Evolutionary conservation across 2,329 filamentous ascomycete genomes (phyloP).

Genomic region (Epicoccum nigrum): DNA sequence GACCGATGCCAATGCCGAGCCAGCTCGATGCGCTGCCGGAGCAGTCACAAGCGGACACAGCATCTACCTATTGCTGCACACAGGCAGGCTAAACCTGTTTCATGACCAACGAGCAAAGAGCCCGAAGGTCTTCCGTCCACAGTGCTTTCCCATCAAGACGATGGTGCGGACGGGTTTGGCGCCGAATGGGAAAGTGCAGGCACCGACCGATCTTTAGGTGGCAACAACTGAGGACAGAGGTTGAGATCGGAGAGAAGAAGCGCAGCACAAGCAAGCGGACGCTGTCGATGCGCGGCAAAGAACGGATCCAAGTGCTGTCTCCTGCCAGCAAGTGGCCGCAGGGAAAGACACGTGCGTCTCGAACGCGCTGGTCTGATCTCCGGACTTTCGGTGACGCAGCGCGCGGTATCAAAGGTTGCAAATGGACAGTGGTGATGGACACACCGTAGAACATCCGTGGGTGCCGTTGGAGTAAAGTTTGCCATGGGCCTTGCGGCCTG

Average conservation of each 20-base stretch:
- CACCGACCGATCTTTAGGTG: slow-evolving; percentile 2
- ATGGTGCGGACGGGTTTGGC: slow-evolving; percentile 1
- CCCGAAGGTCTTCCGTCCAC: neutral
- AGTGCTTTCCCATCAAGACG: neutral
- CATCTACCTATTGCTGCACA: slow-evolving; percentile 20
- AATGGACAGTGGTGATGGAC: too few species aligned
- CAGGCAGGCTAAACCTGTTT: slow-evolving; percentile 25
- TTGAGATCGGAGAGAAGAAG: slow-evolving; percentile 10
- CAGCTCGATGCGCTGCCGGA: slow-evolving; percentile 8
- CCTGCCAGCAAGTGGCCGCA: slow-evolving; percentile 5
- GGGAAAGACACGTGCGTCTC: slow-evolving; percentile 7
- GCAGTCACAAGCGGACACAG: neutral
- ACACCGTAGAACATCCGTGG: slow-evolving; percentile 17
- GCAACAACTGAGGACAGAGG: neutral
- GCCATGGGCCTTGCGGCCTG: slow-evolving; percentile 41
- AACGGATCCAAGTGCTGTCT: neutral
- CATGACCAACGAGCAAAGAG: slow-evolving; percentile 9
- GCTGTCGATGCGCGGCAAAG: neutral
- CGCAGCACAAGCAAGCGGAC: neutral
- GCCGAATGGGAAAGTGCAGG: slow-evolving; percentile 10
- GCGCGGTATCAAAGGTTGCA: slow-evolving; percentile 5
- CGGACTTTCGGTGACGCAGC: neutral
- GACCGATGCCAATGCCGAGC: neutral
- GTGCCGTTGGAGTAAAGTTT: slow-evolving; percentile 38
- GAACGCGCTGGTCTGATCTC: neutral